Conservation (phyloP, 2,329 filamentous ascomycete genomes). For the Fusarium transvaalense region DNA sequence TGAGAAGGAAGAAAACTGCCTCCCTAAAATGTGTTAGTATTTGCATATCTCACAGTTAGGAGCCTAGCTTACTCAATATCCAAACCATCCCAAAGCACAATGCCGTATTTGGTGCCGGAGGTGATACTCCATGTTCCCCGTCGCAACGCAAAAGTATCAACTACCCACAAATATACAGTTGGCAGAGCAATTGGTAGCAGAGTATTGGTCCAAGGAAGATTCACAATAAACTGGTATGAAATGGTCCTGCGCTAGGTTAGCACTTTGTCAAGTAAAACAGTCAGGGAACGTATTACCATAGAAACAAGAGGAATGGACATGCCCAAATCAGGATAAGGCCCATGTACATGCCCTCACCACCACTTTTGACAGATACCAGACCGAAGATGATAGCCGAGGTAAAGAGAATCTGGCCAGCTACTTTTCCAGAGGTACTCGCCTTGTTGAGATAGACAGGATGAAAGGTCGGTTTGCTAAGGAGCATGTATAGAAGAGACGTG, state of each 20-base stretch:
- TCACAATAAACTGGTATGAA: conserved; percentile 72
- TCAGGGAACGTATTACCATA: conserved; percentile 25
- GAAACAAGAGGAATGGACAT: conserved; percentile 71
- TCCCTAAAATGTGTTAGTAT: conserved; percentile 56
- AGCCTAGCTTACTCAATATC: conserved; percentile 67
- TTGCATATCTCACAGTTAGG: rapidly evolving
- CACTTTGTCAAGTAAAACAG: not conserved
- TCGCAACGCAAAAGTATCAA: conserved; percentile 75
- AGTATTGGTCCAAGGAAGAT: conserved; percentile 69
- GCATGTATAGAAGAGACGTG: conserved; percentile 75
- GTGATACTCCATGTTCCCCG: conserved; percentile 80
- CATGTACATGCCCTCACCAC: conserved; percentile 71
- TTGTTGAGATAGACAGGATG: conserved; percentile 58
- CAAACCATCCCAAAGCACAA: conserved; percentile 72
- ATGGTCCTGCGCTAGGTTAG: conserved; percentile 65
- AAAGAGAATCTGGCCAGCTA: conserved; percentile 65
- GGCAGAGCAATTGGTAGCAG: conserved; percentile 71
- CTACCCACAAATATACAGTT: conserved; percentile 78
- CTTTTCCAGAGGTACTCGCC: conserved; percentile 47
- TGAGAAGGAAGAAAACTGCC: conserved; percentile 78
- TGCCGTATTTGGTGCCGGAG: conserved; percentile 73
- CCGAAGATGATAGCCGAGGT: conserved; percentile 59
- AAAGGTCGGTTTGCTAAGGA: conserved; percentile 74
- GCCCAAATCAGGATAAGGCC: conserved; percentile 79
- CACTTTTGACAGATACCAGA: conserved; percentile 57